Conservation (phyloP, 768 basidiomycete genomes). For the Holtermanniella nyarrowii region DNA sequence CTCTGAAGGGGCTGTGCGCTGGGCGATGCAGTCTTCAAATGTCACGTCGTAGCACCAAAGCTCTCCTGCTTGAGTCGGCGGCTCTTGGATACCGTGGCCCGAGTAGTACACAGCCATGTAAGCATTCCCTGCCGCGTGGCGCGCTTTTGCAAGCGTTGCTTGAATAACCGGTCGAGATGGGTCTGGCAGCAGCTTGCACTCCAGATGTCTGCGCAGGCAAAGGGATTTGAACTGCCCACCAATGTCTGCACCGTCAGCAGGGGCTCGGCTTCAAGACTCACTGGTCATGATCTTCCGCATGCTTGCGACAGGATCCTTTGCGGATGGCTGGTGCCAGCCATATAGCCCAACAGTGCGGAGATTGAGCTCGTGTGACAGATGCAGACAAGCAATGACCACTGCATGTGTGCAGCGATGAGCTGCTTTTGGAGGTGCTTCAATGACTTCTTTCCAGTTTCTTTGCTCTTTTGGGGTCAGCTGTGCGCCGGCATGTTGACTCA, state of each 20-base stretch:
- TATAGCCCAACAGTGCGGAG: conserved; percentile 26
- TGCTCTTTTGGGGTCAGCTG: background rate
- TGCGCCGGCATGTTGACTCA: background rate
- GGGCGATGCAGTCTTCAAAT: conserved; percentile 26
- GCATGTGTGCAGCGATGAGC: conserved; percentile 19
- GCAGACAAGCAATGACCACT: conserved; percentile 29
- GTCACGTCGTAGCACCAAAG: conserved; percentile 32
- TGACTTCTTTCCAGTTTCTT: background rate
- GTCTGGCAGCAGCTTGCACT: conserved; percentile 18
- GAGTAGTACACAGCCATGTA: conserved; percentile 28
- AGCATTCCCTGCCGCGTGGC: conserved; percentile 23
- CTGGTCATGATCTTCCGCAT: conserved; percentile 31
- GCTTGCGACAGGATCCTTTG: conserved; percentile 27
- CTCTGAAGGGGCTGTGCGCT: conserved; percentile 27
- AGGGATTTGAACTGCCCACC: conserved; percentile 4
- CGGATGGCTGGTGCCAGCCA: conserved; percentile 20
- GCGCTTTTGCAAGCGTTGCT: conserved; percentile 23
- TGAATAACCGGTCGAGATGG: conserved; percentile 27
- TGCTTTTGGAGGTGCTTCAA: background rate
- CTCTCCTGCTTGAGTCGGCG: conserved; percentile 34
- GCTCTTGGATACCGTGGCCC: conserved; percentile 35
- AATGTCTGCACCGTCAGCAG: conserved; percentile 5
- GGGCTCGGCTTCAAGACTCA: conserved; percentile 18
- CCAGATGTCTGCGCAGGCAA: conserved; percentile 2
- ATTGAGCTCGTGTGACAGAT: conserved; percentile 28